Conservation (phyloP, 1,139 yeast species). For the Debaryomyces psychrophilus region DNA sequence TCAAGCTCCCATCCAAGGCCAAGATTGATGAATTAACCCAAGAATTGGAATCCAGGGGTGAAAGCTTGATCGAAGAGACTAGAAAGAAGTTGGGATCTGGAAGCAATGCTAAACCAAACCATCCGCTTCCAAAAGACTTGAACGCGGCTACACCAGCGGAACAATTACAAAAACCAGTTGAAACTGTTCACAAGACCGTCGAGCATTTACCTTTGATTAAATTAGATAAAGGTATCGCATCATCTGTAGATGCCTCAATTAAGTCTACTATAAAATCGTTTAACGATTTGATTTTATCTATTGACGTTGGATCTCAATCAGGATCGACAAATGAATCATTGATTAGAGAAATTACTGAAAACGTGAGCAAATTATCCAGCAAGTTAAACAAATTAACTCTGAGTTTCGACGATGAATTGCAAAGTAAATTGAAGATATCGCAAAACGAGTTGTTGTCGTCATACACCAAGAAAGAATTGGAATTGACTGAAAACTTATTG, state of each 20-base stretch:
- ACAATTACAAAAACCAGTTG: conserved; percentile 50
- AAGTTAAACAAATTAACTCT: conserved; percentile 41
- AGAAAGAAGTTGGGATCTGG: conserved; percentile 30
- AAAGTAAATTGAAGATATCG: conserved; percentile 37
- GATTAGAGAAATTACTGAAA: conserved; percentile 36
- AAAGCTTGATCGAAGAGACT: conserved; percentile 41
- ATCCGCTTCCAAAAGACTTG: conserved; percentile 12
- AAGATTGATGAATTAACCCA: conserved; percentile 38
- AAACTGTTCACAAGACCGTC: conserved; percentile 35
- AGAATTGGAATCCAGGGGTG: conserved; percentile 39
- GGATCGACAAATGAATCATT: conserved; percentile 34
- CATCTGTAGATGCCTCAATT: conserved; percentile 49
- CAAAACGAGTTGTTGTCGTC: conserved; percentile 58
- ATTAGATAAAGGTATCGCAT: conserved; percentile 24
- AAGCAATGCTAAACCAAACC: conserved; percentile 23
- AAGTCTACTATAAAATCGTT: conserved; percentile 51
- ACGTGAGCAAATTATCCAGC: conserved; percentile 33
- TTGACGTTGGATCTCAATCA: conserved; percentile 43
- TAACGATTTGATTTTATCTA: conserved; percentile 54
- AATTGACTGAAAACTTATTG: conserved; percentile 51
- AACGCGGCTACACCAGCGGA: conserved; percentile 43
- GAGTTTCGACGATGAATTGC: conserved; percentile 47
- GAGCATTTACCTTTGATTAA: conserved; percentile 42
- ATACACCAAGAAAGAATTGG: conserved; percentile 59
- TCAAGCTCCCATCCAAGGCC: conserved; percentile 36